phyloP scores from a whole-genome alignment of 2,329 filamentous ascomycete species.

The Fusarium xylarioides region DNA sequence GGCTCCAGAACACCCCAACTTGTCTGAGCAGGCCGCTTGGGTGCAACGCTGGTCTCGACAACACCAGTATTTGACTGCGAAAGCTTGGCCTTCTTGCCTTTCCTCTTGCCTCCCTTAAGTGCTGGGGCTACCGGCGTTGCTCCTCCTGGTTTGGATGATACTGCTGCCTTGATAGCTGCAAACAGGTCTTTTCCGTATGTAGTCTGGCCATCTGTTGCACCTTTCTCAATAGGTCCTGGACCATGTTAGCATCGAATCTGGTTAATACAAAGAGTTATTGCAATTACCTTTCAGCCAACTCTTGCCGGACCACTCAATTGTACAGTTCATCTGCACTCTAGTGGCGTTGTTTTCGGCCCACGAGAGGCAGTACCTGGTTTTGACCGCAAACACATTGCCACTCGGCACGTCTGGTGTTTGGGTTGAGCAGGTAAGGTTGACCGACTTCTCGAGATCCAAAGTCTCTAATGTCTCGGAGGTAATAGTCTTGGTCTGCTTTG shows the following conservation, averaged over 20 bases:
- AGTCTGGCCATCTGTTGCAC: constrained; percentile 87
- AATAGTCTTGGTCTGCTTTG: constrained; percentile 93
- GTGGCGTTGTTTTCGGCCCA: constrained; percentile 92
- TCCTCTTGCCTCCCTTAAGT: constrained; percentile 67
- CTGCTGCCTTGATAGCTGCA: constrained; percentile 75
- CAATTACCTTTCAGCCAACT: constrained; percentile 92
- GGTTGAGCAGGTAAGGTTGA: constrained; percentile 83
- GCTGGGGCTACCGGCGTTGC: constrained; percentile 56
- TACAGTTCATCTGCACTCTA: constrained; percentile 85
- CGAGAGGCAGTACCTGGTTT: constrained; percentile 93
- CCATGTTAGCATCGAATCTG: constrained; percentile 42
- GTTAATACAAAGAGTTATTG: background rate
- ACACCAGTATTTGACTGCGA: constrained; percentile 56
- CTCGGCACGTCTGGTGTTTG: constrained; percentile 95
- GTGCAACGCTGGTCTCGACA: constrained; percentile 50
- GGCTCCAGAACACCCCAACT: constrained; percentile 88
- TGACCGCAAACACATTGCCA: constrained; percentile 89
- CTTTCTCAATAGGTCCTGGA: constrained; percentile 92
- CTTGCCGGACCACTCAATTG: constrained; percentile 96
- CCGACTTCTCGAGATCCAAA: constrained; percentile 85
- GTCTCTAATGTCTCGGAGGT: constrained; percentile 85
- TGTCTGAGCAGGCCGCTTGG: constrained; percentile 55
- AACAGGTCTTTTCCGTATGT: constrained; percentile 85
- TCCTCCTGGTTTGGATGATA: constrained; percentile 70
- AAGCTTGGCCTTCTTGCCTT: constrained; percentile 61